Percentiles rank a stretch among this genome's conserved stretches.
These are phyloP conservation scores for Neofusicoccum ribis DNA, from an alignment of 2,329 filamentous ascomycete genomes.

Conservation along the genomic window DNA sequence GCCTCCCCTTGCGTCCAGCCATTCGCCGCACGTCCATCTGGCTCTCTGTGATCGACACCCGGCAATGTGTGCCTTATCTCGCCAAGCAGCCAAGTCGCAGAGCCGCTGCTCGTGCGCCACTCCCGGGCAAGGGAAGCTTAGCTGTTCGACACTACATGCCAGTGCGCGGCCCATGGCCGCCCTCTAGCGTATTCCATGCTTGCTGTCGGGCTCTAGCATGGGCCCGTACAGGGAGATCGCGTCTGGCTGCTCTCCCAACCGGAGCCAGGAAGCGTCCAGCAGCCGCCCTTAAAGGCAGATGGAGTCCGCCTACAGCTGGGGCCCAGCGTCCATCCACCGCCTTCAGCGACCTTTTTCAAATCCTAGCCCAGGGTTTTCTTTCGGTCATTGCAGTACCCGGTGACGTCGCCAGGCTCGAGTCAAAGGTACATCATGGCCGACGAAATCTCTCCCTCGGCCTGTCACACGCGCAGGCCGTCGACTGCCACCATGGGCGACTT, in stretches of 20 bases:
- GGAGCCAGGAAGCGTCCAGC: neutral
- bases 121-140: constrained; percentile 14
- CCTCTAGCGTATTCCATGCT: too few relatives aligned
- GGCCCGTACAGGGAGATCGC: constrained; percentile 1
- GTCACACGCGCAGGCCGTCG: neutral
- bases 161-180: neutral
- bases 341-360: neutral
- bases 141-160: neutral
- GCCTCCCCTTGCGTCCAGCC: neutral
- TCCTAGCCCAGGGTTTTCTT: neutral
- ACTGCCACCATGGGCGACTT: neutral
- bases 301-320: neutral
- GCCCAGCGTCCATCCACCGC: neutral
- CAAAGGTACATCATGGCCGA: neutral
- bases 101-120: constrained; percentile 4
- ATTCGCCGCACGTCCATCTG: neutral
- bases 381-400: neutral
- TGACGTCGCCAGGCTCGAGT: neutral
- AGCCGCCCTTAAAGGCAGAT: constrained; percentile 2
- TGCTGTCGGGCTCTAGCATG: neutral
- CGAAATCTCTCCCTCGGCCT: neutral
- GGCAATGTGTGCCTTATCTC: constrained; percentile 13
- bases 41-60: neutral
- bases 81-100: constrained; percentile 9
- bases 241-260: neutral